Evolutionary conservation across 257 asterid species (phyloP), one percentile per base, ranked within the genome.

Genomic region (Nyctanthes arbortristis): DNA sequence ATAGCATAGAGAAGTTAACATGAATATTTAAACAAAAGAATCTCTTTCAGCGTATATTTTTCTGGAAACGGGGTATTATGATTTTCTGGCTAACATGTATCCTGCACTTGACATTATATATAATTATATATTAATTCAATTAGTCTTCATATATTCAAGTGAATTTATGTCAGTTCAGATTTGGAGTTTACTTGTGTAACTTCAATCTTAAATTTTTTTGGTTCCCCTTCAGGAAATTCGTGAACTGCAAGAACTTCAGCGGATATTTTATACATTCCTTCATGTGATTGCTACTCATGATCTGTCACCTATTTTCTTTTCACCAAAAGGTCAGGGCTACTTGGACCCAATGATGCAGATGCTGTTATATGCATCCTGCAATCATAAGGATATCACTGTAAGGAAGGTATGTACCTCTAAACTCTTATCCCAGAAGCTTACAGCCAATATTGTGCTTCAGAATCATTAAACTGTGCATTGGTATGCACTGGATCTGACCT

Each of bases 231-330:
- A 94, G 99, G 99, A 94, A 88, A 82, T 85, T 58, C 99, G 99
- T 5, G 98, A 94, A 73, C 69, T 89, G 79, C 93, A 85, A 75
- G 99, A 94, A 61, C 97, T 94, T 67, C 98, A 94, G 79, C 82
- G 86, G 43, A 79, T 81, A 18, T 85, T 91, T 65, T 86, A 85
- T 80, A 85, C 96, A 58, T 94, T 89, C 58, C 85, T 94, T 69
- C 91, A 94, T 20, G 97, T 80, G 54, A 88, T 88, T 61, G 91
- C 88, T 12, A 88, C 89, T 1, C 97, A 89, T 75, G 96, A 83
- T 66, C 94, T 94, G 34, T 89, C 99, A 27, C 79, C 82, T 6
- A 87, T 89, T 71, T 92, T 94, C 74, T 79, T 91, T 31, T 80
- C 88, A 39, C 80, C 84, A 31, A 81, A 82, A 73, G 80, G 96